Evolutionary conservation across 129 eudicot species (phyloP), one percentile per base, ranked within the genome.

Genomic region (Chrysanthemum lavandulifolium): DNA sequence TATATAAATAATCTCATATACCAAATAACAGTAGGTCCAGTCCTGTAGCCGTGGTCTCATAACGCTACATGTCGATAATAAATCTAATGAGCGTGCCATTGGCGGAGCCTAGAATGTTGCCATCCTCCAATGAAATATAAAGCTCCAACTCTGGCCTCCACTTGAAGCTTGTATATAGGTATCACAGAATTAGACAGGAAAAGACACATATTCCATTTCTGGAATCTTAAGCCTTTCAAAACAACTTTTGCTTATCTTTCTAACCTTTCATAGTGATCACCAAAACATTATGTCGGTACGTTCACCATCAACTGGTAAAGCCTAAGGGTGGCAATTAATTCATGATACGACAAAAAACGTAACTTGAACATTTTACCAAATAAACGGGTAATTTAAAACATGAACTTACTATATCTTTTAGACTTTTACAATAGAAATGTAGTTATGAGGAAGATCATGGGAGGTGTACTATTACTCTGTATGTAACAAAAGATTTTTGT

Each of bases 141-240:
- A 52, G 61, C 25, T 52, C 9, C 10, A 71, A 57, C 43, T 40
- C 47, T 40, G 47, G 47, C 10, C 54, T 18, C 23, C 36, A 58
- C 56, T 40, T 71, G 56, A 57, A 57, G 52, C 54, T 5, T 11
- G 56, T 33, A 36, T 33, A 36, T 33, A 57, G 16, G 75, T 56
- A 71, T 71, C 67, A 40, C 67, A 54, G 13, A 71, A 71, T 55
- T 71, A 55, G 60, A 49, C 73, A 69, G 3, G 8, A 53, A 69
- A 69, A 19, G 55, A 72, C 55, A 6, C 27, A 21, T 4, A 72
- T 72, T 59, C 67, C 67, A 16, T 72, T 43, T 59, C 1, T 45
- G 25, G 67, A 21, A 72, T 72, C 51, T 69, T 31, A 52, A 53
- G 31, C 52, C 57, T 58, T 72, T n/a, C 18, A 43, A 55, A 43